Evolutionary conservation across 805 yeast species (phyloP).

Genomic region (Saccharomycopsis sp.): DNA sequence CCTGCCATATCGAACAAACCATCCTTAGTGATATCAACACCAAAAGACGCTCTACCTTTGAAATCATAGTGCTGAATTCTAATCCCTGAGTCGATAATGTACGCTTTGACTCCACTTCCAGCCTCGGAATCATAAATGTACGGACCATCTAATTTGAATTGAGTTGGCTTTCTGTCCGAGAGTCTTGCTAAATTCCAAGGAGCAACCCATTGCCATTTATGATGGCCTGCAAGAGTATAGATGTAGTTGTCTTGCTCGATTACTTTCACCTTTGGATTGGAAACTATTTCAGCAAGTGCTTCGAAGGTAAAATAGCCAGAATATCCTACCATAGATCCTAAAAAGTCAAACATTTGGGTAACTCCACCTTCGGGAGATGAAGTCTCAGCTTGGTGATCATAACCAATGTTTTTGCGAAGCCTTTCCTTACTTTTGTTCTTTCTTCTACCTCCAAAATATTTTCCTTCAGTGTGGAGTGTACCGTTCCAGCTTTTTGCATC

Average conservation of each 20-base stretch:
- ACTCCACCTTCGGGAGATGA: not conserved
- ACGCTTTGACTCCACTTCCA: conserved; percentile 80
- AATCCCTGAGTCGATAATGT: conserved; percentile 87
- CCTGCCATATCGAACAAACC: conserved; percentile 82
- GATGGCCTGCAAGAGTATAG: conserved; percentile 33
- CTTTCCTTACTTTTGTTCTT: not conserved
- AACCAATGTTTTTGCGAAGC: not conserved
- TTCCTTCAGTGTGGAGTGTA: not conserved
- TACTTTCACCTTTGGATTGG: conserved; percentile 54
- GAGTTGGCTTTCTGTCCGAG: conserved; percentile 36
- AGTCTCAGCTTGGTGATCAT: not conserved
- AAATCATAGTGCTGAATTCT: conserved; percentile 70
- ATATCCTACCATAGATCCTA: conserved; percentile 55
- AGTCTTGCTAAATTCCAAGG: conserved; percentile 74
- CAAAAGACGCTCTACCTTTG: conserved; percentile 81
- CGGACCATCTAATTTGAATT: conserved; percentile 36
- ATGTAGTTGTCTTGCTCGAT: conserved; percentile 58
- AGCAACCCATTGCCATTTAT: conserved; percentile 49
- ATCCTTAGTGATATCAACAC: conserved; percentile 67
- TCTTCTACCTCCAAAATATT: not conserved
- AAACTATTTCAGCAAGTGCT: conserved; percentile 65
- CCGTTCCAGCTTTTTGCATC: not conserved
- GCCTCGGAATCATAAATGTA: conserved; percentile 66
- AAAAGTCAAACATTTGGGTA: conserved; percentile 38
- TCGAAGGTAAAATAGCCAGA: conserved; percentile 74